Base-by-base conservation (phyloP, 768 basidiomycete species). In the Pulveroboletus ravenelii region DNA sequence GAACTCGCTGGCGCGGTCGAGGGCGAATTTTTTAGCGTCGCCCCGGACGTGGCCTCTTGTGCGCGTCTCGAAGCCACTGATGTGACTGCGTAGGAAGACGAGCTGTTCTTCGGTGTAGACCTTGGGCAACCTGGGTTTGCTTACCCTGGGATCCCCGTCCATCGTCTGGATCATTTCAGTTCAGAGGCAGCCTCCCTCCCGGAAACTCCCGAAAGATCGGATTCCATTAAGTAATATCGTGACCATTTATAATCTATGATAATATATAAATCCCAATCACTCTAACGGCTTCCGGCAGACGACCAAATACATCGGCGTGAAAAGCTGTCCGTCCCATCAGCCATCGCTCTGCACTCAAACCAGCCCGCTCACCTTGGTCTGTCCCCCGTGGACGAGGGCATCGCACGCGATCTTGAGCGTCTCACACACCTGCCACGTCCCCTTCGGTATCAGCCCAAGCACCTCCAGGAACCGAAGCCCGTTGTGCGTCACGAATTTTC, bases 341-440 rank as follows among this genome's bases (percentile, higher is more conserved):
- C 41, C 42, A 12, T 8, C 0, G 20, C 15, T 6, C 27, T 20
- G 25, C 51, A 45, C 12, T 45, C 38, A 10, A 6, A 35, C 25
- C 2, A 17, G 20, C 9, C 46, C 17, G 2, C 78, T 41, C 50
- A 89, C 89, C 81, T 95, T 94, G 50, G 77, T 78, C 66, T 87
- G 84, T 15, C 95, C 95, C 59, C 93, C 91, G 60, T 79, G 78
- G 32, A 93, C 88, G 13, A 97, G 74, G 0, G 87, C 76, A 35
- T 81, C 81, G 7, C 73, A 84, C n/a, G 93, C 93, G 32, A 86
- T 69, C 70, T 89, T 93, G 55, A 97, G 72, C 34, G 86, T 82
- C 74, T 96, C 92, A 52, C 89, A 89, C 32, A 97, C 91, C 50
- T 89, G 82, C 62, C 75, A 84, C 1, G 96, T 98, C 17, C 96